These are phyloP conservation scores for Dentipellis sp. DNA, from an alignment of 768 basidiomycete species.

Conservation along the genomic window DNA sequence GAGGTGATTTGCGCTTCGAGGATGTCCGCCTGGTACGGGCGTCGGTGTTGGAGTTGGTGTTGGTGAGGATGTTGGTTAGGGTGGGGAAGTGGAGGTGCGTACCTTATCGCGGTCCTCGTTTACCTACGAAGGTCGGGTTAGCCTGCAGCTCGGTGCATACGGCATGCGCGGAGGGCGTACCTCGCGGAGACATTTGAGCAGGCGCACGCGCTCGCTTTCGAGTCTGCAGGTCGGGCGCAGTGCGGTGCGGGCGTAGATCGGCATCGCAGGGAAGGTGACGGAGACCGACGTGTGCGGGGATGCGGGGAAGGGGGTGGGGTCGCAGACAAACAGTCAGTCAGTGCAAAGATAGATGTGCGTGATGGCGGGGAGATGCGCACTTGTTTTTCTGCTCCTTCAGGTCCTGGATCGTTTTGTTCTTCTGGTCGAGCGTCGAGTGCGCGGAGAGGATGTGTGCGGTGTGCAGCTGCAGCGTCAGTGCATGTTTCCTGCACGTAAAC, in stretches of 20 bases:
- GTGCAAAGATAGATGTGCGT: neutral
- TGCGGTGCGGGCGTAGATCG: no score
- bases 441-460: constrained; percentile 83
- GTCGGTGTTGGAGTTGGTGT: no score
- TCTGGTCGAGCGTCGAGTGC: constrained; percentile 70
- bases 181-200: constrained; percentile 62
- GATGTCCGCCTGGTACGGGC: constrained; percentile 45
- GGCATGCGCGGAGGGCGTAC: constrained; percentile 27
- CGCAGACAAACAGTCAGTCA: neutral
- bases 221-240: constrained; percentile 32
- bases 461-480: constrained; percentile 68
- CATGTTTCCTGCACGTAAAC: constrained; percentile 54
- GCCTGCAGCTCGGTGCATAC: constrained; percentile 3
- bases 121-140: constrained; percentile 33
- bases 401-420: constrained; percentile 71
- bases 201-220: constrained; percentile 64
- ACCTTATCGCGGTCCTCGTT: constrained; percentile 79
- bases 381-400: constrained; percentile 79
- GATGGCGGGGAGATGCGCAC: constrained; percentile 29
- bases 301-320: no score
- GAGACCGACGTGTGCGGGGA: no score
- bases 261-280: no score
- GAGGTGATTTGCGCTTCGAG: constrained; percentile 56
- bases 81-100: neutral
- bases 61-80: neutral